These are phyloP conservation scores for Hibiscus trionum DNA, from an alignment of 345 rosid genomes.

Conservation along the genomic window DNA sequence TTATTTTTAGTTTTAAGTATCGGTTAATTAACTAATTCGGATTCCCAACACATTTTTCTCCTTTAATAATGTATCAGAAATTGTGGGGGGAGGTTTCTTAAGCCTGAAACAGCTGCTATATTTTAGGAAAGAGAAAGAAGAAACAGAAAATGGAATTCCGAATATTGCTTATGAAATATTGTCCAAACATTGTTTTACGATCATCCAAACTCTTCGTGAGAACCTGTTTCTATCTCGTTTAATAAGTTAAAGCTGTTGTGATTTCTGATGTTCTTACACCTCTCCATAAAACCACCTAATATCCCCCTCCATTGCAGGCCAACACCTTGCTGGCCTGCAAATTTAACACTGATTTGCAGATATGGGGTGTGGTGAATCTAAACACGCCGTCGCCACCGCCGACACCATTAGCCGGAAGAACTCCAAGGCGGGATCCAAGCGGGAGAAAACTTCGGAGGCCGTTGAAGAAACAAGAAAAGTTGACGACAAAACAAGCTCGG, in stretches of 20 bases:
- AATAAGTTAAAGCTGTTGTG: not conserved
- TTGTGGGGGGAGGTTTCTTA: not conserved
- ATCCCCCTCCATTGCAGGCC: not conserved
- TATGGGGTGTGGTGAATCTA: constrained; percentile 88
- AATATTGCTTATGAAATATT: not conserved
- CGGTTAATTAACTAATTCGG: too few species aligned
- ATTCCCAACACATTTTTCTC: too few species aligned
- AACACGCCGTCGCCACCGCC: constrained; percentile 50
- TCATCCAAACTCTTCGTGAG: not conserved
- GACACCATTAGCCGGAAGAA: constrained; percentile 48
- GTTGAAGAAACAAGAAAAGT: not conserved
- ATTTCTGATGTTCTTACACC: not conserved
- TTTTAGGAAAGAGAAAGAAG: not conserved
- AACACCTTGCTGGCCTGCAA: not conserved
- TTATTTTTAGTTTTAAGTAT: too few species aligned
- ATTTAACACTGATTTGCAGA: not conserved
- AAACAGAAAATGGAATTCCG: not conserved
- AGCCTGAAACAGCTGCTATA: not conserved
- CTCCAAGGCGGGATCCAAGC: constrained; percentile 12
- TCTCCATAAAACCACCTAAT: not conserved
- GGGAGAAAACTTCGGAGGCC: not conserved
- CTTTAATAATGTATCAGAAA: too few species aligned
- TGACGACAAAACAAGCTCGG: not conserved
- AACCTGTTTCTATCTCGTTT: not conserved
- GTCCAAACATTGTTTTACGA: not conserved